Base-by-base conservation (phyloP, 805 yeast genomes). In the Spathaspora girioi region DNA sequence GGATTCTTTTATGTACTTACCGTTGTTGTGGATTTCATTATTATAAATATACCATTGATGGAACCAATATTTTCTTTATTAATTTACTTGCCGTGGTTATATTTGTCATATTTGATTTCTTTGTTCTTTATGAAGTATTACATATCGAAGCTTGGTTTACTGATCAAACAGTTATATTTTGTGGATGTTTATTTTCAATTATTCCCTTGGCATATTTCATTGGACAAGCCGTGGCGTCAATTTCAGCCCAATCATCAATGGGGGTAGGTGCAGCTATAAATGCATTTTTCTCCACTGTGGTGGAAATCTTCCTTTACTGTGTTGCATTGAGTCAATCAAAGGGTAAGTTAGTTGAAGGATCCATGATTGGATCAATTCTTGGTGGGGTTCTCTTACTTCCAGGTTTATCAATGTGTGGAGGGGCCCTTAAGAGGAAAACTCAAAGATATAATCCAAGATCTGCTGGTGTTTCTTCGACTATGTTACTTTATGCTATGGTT, bases 211-310 rank as follows among this genome's bases (percentile, higher is more conserved):
- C 99, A 0, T 93, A 94, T 65, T 94, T 91, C 69, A 92, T 94
- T 59, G 99, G 99, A 3, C 98, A 93, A 68, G 98, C 98, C 5
- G 99, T 94, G n/a, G 99, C 99, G 0, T 92, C 98, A 2, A 94
- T 94, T 53, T 88, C 97, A 6, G 98, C 99, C 0, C 99, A 94
- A 71, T 89, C 97, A 0, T 92, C 97, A 0, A 94, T 94, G 99
- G 97, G 98, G 27, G 84, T 94, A 53, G 98, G 98, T 73, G 99
- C 99, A 1, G 97, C 92, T 0, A 91, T 94, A 60, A 94, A 94
- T 67, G 99, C 99, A 0, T 93, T 94, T 62, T 94, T 94, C 76
- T 92, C 98, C 1, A 92, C 99, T 0, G 80, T 94, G 47, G 98
- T 94, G 6, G 99, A 94, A 66, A 87, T 94, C 8, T 94, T 86